Percentiles rank a stretch among this genome's conserved stretches.
phyloP scores from a whole-genome alignment of 192 early-diverging fungal species.

The Coemansia sp. region DNA sequence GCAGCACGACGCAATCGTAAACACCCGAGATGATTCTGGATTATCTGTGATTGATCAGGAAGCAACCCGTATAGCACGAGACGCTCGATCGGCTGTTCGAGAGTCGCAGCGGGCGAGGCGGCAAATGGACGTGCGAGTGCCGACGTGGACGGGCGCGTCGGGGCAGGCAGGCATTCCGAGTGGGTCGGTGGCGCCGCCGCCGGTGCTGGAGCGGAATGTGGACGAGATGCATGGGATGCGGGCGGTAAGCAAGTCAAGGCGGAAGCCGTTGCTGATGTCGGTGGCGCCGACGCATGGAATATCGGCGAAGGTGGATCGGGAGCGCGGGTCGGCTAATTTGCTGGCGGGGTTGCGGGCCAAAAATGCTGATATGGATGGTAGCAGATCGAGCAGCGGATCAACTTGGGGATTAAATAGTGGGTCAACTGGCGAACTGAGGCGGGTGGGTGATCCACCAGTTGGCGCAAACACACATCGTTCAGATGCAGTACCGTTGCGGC shows the following conservation, averaged over 20 bases:
- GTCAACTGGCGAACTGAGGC: neutral
- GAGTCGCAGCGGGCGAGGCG: constrained; percentile 67
- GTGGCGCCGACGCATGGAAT: neutral
- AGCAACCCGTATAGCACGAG: constrained; percentile 75
- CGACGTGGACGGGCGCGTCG: constrained; percentile 90
- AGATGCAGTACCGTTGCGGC: neutral
- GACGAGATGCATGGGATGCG: constrained; percentile 9
- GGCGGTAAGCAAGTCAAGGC: constrained; percentile 27
- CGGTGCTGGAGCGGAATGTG: constrained; percentile 19
- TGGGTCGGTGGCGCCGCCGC: constrained; percentile 35
- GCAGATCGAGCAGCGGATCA: neutral
- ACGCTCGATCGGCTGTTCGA: constrained; percentile 74
- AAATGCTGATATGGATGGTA: neutral
- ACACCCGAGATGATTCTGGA: constrained; percentile 60
- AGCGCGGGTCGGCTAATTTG: neutral
- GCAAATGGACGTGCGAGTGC: constrained; percentile 64
- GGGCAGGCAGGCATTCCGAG: constrained; percentile 57
- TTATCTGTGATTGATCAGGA: constrained; percentile 70
- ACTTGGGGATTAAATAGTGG: neutral
- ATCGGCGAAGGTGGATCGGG: neutral
- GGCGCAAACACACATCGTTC: neutral
- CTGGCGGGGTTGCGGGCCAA: neutral
- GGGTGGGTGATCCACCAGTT: neutral
- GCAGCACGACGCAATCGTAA: constrained; percentile 88
- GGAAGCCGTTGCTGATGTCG: neutral